phyloP scores from a whole-genome alignment of 192 early-diverging fungal genomes.

The Dimargaris cristalligena region DNA sequence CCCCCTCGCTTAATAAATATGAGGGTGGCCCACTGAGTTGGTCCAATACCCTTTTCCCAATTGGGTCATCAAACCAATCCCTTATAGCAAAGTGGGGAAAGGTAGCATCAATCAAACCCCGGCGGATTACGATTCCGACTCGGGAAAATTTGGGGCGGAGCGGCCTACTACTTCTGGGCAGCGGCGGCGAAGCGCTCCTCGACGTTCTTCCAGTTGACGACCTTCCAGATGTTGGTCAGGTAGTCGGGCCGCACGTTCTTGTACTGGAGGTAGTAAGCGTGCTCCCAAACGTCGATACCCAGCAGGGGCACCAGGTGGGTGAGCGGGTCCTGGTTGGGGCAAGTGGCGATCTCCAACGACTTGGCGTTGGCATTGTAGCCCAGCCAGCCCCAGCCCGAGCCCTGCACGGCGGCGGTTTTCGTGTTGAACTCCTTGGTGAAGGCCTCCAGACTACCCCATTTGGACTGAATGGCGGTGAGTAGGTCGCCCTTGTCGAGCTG shows the following conservation, averaged over 20 bases:
- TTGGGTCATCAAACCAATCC: too few relatives aligned
- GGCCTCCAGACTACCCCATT: slow-evolving; percentile 72
- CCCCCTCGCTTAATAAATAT: too few relatives aligned
- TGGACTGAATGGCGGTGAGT: slow-evolving; percentile 50
- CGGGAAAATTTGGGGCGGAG: too few relatives aligned
- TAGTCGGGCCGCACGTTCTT: slow-evolving; percentile 96
- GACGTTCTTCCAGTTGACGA: slow-evolving; percentile 97
- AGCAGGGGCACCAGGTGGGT: slow-evolving; percentile 63
- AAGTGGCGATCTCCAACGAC: slow-evolving; percentile 70
- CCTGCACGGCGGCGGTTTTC: slow-evolving; percentile 70
- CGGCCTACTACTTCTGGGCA: slow-evolving; percentile 11
- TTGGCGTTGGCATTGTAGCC: slow-evolving; percentile 66
- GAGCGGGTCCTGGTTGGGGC: slow-evolving; percentile 68
- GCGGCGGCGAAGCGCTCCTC: slow-evolving; percentile 63
- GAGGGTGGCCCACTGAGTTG: too few relatives aligned
- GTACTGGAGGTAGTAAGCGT: slow-evolving; percentile 95
- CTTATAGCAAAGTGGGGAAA: too few relatives aligned
- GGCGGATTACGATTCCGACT: too few relatives aligned
- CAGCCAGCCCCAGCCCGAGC: slow-evolving; percentile 95
- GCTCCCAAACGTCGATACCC: slow-evolving; percentile 92
- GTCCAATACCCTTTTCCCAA: too few relatives aligned
- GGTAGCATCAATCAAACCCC: too few relatives aligned
- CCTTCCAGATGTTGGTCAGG: slow-evolving; percentile 84
- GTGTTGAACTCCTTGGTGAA: slow-evolving; percentile 62
- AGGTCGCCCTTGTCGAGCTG: slow-evolving; percentile 40